Evolutionary conservation across 1,139 yeast genomes (phyloP).

Genomic region (Yamadazyma jaroonii): DNA sequence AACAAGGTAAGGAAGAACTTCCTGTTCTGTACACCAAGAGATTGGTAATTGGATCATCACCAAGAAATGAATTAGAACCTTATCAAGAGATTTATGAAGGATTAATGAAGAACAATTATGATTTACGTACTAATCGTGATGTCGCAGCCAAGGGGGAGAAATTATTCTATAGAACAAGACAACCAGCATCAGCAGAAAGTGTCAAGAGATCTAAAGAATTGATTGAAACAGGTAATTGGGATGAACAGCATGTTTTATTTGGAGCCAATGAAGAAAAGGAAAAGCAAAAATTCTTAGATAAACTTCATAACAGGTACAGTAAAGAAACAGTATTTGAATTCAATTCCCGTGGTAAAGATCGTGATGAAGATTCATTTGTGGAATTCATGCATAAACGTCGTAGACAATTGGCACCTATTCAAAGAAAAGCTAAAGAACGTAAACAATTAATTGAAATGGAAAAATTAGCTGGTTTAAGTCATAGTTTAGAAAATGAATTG

Average conservation of each 20-base stretch:
- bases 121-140: conserved; percentile 58
- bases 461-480: conserved; percentile 71
- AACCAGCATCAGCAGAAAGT: conserved; percentile 82
- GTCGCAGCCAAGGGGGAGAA: conserved; percentile 89
- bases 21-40: conserved; percentile 63
- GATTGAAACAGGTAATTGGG: conserved; percentile 75
- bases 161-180: conserved; percentile 79
- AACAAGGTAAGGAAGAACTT: conserved; percentile 38
- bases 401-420: conserved; percentile 84
- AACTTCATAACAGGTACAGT: conserved; percentile 61
- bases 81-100: conserved; percentile 71
- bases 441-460: conserved; percentile 70
- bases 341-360: conserved; percentile 47
- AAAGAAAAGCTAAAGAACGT: conserved; percentile 71
- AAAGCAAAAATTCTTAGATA: conserved; percentile 68
- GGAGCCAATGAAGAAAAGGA: conserved; percentile 73
- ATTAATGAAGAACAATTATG: conserved; percentile 64
- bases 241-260: conserved; percentile 75
- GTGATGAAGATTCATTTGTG: conserved; percentile 65
- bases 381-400: conserved; percentile 86
- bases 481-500: conserved; percentile 70
- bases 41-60: conserved; percentile 79
- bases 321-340: conserved; percentile 96
- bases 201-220: conserved; percentile 82
- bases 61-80: conserved; percentile 68